phyloP scores from a whole-genome alignment of 257 asterid species.

The Solanum piurae region DNA sequence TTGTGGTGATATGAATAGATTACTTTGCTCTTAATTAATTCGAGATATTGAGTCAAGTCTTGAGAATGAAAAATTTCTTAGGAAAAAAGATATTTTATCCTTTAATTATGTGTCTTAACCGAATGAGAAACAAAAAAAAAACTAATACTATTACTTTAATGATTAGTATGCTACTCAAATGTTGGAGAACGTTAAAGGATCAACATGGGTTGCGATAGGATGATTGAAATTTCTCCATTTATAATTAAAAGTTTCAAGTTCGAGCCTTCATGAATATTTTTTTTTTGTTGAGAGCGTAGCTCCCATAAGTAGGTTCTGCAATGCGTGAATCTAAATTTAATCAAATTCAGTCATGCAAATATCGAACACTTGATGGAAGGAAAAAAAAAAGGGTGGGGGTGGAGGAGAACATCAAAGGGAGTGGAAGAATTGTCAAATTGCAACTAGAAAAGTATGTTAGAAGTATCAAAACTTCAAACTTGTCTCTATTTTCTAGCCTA shows the following conservation, averaged over 20 bases:
- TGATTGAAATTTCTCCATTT: background rate
- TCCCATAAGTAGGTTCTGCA: no score
- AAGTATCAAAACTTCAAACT: background rate
- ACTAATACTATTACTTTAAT: background rate
- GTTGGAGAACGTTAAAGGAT: background rate
- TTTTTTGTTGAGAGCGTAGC: no score
- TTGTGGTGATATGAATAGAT: background rate
- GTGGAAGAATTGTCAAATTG: background rate
- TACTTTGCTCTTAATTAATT: background rate
- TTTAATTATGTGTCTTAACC: background rate
- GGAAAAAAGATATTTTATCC: background rate
- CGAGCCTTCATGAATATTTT: background rate
- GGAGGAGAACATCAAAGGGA: background rate
- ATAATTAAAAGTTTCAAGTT: background rate
- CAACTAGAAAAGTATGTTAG: background rate
- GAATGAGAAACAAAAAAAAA: background rate
- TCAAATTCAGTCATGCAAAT: background rate
- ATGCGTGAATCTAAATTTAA: background rate
- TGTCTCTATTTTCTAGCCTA: background rate
- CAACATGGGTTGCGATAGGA: background rate
- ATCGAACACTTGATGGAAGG: background rate
- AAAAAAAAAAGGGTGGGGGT: background rate
- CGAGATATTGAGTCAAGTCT: rapidly evolving
- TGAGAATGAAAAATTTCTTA: background rate
- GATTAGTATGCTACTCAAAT: background rate